These are phyloP conservation scores for Solanum habrochaites DNA, from an alignment of 257 asterid genomes.

Conservation along the genomic window DNA sequence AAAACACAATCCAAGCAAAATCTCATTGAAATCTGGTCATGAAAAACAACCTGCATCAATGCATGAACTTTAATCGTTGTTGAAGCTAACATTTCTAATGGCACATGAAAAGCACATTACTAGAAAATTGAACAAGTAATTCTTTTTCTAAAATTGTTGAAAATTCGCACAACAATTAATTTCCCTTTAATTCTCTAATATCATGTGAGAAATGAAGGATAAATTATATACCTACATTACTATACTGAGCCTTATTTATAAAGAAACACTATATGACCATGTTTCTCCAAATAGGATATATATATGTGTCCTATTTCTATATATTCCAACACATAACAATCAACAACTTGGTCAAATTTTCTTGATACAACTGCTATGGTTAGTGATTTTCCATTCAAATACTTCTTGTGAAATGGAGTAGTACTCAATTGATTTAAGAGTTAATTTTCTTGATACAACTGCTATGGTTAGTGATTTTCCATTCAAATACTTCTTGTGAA, in stretches of 20 bases:
- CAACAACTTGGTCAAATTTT: not conserved
- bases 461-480: not conserved
- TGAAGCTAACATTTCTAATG: not conserved
- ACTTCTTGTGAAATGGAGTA: not conserved
- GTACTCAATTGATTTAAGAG: not conserved
- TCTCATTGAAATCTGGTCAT: not conserved
- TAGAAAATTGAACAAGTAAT: not conserved
- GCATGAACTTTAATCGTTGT: not conserved
- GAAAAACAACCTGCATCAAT: no score
- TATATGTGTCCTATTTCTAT: no score
- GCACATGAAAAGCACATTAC: not conserved
- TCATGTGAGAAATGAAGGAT: not conserved
- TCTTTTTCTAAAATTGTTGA: not conserved
- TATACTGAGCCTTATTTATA: no score
- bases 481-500: not conserved
- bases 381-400: not conserved
- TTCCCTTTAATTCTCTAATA: not conserved
- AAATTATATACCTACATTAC: no score
- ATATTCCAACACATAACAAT: not conserved
- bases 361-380: not conserved
- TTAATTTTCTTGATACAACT: not conserved
- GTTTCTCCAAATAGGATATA: not conserved
- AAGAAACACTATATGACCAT: not conserved
- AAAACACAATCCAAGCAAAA: not conserved
- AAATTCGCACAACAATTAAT: not conserved